Conservation (phyloP, 1,284 basidiomycete genomes). For the Cyathus olla region DNA sequence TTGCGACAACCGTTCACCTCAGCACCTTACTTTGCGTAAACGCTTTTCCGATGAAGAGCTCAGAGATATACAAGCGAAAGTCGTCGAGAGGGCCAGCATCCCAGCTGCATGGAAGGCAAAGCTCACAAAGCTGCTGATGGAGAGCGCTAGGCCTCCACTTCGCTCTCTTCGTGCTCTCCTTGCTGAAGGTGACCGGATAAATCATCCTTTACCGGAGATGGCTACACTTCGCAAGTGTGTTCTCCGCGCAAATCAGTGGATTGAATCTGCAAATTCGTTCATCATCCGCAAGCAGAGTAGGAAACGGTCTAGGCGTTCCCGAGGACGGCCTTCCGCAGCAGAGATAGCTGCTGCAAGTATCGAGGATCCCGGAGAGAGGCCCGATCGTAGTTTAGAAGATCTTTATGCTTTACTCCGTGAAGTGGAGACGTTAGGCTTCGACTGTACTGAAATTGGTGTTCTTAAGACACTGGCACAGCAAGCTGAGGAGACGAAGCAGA, state of each 20-base stretch:
- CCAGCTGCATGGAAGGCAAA: constrained; percentile 85
- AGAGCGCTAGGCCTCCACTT: constrained; percentile 78
- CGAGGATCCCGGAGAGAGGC: constrained; percentile 74
- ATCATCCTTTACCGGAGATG: constrained; percentile 80
- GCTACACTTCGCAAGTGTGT: constrained; percentile 83
- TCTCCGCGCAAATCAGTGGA: constrained; percentile 85
- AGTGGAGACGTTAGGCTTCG: constrained; percentile 83
- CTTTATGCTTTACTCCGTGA: constrained; percentile 76
- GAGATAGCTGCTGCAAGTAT: constrained; percentile 43
- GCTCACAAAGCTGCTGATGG: constrained; percentile 74
- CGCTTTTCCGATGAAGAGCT: constrained; percentile 89
- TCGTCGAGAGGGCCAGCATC: constrained; percentile 78
- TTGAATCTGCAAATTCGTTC: constrained; percentile 81
- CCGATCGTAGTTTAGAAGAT: constrained; percentile 76
- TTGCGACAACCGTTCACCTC: constrained; percentile 71
- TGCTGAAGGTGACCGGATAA: constrained; percentile 90
- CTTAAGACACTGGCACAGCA: constrained; percentile 70
- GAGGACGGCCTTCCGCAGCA: constrained; percentile 61
- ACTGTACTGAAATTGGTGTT: constrained; percentile 76
- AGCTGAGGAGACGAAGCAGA: constrained; percentile 72
- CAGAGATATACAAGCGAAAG: constrained; percentile 71
- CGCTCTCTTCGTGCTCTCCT: constrained; percentile 83
- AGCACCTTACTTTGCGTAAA: constrained; percentile 78
- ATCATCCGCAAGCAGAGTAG: constrained; percentile 78
- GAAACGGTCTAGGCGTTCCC: constrained; percentile 75